Evolutionary conservation across 1,284 basidiomycete species (phyloP), one percentile per base, ranked within the genome.

Genomic region (Cutaneotrichosporon mucoides): DNA sequence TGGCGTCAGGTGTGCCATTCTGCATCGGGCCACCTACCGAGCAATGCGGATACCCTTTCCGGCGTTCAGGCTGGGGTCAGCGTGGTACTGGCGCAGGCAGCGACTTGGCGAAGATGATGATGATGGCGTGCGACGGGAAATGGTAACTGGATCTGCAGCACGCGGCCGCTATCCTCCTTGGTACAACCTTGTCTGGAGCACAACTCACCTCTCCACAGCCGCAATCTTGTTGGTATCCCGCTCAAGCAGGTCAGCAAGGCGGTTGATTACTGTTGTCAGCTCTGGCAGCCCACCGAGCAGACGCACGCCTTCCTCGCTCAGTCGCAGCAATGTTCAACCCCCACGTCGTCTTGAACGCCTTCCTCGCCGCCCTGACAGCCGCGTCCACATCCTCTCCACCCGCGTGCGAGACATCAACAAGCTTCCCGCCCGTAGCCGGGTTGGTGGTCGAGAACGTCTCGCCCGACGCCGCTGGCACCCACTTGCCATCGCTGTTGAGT

Each of bases 181-280:
- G 24, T 24, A 24, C 24, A 24, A 24, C 24, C 24, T 24, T 24
- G 24, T 24, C 24, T 24, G 24, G 24, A 24, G 38, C 15, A 15
- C 34, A 15, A 38, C 45, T n/a, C 24, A 44, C 52, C 83, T 79
- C 75, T 92, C 90, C 52, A 91, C 81, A 71, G 89, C 88, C 7
- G 86, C 88, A 16, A 91, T 83, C 62, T 84, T 43, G 35, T 60
- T 58, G 33, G 84, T 81, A 75, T 95, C 86, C 64, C 86, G 83
- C 78, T 97, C 93, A 64, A 97, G 89, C 63, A 94, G 82, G 73
- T 94, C 91, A 45, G 93, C 94, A 51, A 96, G 85, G 73, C 88
- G 89, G 80, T 88, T 84, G 47, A 95, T 79, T 52, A 94, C 63
- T 66, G 36, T 15, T 9, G 52, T 62, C 12, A 52, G 41, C 5